Base-by-base conservation (phyloP, 202 grass and related monocot species). In the Cymbopogon flexuosus region DNA sequence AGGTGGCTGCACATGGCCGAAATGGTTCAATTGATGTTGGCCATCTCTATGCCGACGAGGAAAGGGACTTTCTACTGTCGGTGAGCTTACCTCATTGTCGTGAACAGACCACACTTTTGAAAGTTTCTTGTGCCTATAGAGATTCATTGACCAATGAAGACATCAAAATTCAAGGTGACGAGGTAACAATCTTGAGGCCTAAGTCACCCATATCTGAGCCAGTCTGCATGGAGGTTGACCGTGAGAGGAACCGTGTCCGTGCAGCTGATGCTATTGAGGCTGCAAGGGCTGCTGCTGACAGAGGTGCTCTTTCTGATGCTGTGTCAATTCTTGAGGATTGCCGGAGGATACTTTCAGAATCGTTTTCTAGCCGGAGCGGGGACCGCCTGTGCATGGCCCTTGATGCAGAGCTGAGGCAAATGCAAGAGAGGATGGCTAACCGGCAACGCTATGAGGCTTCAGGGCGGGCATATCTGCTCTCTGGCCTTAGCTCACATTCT, bases 21-120 rank as follows among this genome's bases (percentile, higher is more conserved):
- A 87, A 79, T 78, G 94, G 92, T 34, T 92, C 62, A 37, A 94
- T 97, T 35, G 84, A 89, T 81, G 92, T 90, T 60, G 94, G 92
- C 8, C 86, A 92, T 83, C 84, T 97, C 31, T 97, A 97, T 40
- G 94, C 94, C 5, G 94, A 97, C 27, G 94, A 97, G 84, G 92
- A 97, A 72, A 94, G 91, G 76, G 88, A 97, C 64, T 97, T 97
- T 74, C 80, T 97, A 36, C 60, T 97, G 21, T 92, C 71, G 4
- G 46, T 92, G 54, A 82, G 81, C 51, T 56, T 94, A 46, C 92
- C 94, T 21, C 67, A 69, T 43, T 86, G 85, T 47, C 29, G 6
- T 30, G 89, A 94, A 65, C 85, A 89, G 39, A 92, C 18, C 35
- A 70, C 58, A 79, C 72, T 92, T 67, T 64, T 97, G 68, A 93